Conservation (phyloP, 2,329 filamentous ascomycete species). For the Arthrobotrys sphaeroides region DNA sequence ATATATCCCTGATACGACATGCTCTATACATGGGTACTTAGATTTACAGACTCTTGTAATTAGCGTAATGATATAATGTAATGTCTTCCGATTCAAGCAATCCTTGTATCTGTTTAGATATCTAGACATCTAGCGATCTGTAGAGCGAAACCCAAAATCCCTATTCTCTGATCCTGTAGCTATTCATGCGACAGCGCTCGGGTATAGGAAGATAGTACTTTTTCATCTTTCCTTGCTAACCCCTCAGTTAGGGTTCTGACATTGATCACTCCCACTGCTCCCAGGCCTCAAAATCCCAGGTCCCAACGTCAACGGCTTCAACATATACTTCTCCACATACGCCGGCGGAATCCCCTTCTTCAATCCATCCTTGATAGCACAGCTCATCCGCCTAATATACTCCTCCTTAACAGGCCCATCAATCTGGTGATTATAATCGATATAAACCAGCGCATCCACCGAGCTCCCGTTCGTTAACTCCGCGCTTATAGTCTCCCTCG, state of each 20-base stretch:
- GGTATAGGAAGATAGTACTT: background rate
- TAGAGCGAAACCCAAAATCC: too few species aligned
- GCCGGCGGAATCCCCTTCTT: conserved; percentile 42
- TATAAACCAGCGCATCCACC: conserved; percentile 53
- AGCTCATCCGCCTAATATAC: conserved; percentile 54
- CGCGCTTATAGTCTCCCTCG: conserved; percentile 64
- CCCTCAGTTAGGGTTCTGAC: background rate
- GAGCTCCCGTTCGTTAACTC: conserved; percentile 59
- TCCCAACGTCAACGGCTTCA: conserved; percentile 18
- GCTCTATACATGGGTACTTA: background rate
- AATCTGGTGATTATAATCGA: conserved; percentile 37
- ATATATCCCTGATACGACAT: background rate
- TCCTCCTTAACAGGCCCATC: conserved; percentile 52
- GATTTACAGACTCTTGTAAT: conserved; percentile 2
- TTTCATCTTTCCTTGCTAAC: background rate
- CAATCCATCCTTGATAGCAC: conserved; percentile 52
- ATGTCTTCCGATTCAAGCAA: background rate
- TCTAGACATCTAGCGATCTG: too few species aligned
- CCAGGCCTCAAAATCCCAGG: background rate
- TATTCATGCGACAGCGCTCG: background rate
- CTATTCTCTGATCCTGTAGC: too few species aligned
- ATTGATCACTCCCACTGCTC: background rate
- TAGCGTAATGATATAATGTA: conserved; percentile 25
- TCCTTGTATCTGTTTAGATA: background rate
- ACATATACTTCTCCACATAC: conserved; percentile 55